phyloP scores from a whole-genome alignment of 31 red algal genomes.

The Asparagopsis taxiformis region DNA sequence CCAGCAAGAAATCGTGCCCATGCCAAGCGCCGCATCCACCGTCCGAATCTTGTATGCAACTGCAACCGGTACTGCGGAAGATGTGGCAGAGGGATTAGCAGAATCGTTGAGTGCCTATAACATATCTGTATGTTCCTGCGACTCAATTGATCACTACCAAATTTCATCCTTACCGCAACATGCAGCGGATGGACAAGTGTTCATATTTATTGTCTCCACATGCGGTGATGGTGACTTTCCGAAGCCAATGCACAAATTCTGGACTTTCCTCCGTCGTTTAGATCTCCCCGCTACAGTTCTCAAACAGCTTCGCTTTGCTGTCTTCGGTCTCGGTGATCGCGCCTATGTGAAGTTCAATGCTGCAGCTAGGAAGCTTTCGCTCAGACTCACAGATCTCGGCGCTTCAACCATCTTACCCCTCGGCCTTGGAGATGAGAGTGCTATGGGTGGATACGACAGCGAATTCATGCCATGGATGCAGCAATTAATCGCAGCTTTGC shows the following conservation, averaged over 20 bases:
- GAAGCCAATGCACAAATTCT: conserved; percentile 55
- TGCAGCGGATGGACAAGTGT: conserved; percentile 15
- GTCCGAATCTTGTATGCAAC: conserved; percentile 65
- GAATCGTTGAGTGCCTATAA: conserved; percentile 6
- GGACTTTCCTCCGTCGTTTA: conserved; percentile 50
- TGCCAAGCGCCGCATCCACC: not conserved
- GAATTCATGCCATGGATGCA: conserved; percentile 55
- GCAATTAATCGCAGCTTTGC: too few relatives aligned
- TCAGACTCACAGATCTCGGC: conserved; percentile 65
- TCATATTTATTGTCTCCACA: conserved; percentile 86
- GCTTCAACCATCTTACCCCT: conserved; percentile 41
- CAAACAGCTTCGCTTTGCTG: conserved; percentile 40
- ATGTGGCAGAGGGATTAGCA: conserved; percentile 40
- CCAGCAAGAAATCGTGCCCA: too few relatives aligned
- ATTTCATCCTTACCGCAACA: conserved; percentile 15
- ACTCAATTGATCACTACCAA: conserved; percentile 28
- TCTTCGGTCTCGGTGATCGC: conserved; percentile 91
- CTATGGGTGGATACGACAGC: conserved; percentile 47
- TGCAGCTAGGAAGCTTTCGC: conserved; percentile 63
- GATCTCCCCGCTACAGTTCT: conserved; percentile 48
- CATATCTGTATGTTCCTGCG: conserved; percentile 3
- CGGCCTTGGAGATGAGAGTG: conserved; percentile 62
- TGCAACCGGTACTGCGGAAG: conserved; percentile 74
- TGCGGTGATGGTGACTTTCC: conserved; percentile 91
- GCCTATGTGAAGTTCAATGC: conserved; percentile 90